Evolutionary conservation across 257 asterid species (phyloP).

Genomic region (Datura wrightii): DNA sequence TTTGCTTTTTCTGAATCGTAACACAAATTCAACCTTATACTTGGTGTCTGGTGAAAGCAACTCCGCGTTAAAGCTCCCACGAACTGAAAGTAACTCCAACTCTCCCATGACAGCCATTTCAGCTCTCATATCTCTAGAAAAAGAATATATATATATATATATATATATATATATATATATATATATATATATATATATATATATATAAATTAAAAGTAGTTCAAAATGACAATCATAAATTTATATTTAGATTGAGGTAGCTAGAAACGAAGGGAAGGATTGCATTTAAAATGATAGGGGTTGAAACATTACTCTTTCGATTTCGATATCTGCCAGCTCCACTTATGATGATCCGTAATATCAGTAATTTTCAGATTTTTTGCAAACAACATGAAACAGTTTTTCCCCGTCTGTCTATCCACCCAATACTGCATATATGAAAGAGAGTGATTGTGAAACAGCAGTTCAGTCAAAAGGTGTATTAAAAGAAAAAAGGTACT

Average conservation of each 20-base stretch:
- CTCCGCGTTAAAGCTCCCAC: not conserved
- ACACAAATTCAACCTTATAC: not conserved
- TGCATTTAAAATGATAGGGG: not conserved
- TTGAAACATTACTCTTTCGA: not conserved
- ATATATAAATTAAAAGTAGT: too few relatives aligned
- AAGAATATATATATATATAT: too few relatives aligned
- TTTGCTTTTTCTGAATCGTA: not conserved
- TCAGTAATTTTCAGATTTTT: not conserved
- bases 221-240: not conserved
- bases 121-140: not conserved
- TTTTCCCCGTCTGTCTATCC: not conserved
- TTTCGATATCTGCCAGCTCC: conserved; percentile 7
- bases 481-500: too few relatives aligned
- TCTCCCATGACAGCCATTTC: not conserved
- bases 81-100: not conserved
- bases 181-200: too few relatives aligned
- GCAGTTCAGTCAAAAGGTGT: too few relatives aligned
- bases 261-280: not conserved
- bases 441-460: too few relatives aligned
- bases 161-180: too few relatives aligned
- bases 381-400: not conserved
- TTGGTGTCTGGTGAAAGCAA: not conserved
- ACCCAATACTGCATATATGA: conserved; percentile 10
- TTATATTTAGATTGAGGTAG: not conserved
- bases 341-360: not conserved